A percentile compares a stretch with the other conserved stretches of the same genome.
phyloP scores from a whole-genome alignment of 2,329 filamentous ascomycete genomes.

The Penicillium sp. region DNA sequence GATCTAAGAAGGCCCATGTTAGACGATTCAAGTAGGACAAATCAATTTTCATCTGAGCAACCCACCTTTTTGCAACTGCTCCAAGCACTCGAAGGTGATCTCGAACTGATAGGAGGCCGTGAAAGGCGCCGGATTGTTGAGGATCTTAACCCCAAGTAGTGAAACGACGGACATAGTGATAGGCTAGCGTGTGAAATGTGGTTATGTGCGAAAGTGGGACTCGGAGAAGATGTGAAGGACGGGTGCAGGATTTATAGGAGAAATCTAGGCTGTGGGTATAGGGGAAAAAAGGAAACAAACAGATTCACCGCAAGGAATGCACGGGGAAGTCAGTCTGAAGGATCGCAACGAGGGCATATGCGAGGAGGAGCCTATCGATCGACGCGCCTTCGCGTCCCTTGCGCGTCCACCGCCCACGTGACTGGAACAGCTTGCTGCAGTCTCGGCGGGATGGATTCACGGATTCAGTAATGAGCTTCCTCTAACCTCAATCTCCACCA shows the following conservation, averaged over 20 bases:
- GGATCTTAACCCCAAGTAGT: conserved; percentile 89
- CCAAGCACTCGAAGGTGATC: conserved; percentile 97
- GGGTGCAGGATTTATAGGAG: conserved; percentile 22
- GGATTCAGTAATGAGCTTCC: conserved; percentile 6
- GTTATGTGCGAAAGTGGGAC: conserved; percentile 24
- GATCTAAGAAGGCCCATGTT: conserved; percentile 61
- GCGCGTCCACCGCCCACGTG: conserved; percentile 43
- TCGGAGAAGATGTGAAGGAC: conserved; percentile 2
- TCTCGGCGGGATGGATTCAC: conserved; percentile 25
- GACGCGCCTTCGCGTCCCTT: conserved; percentile 37
- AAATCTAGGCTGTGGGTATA: conserved; percentile 9
- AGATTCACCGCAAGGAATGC: conserved; percentile 32
- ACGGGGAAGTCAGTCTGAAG: conserved; percentile 10
- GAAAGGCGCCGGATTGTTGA: conserved; percentile 97
- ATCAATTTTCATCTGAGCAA: not conserved
- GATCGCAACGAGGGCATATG: conserved; percentile 16
- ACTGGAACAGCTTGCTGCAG: conserved; percentile 24
- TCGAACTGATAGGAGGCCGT: conserved; percentile 93
- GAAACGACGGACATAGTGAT: conserved; percentile 90
- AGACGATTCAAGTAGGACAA: not conserved
- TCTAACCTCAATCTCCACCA: not conserved
- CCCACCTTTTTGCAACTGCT: conserved; percentile 87
- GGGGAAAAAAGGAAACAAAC: conserved; percentile 25
- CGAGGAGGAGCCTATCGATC: conserved; percentile 26
- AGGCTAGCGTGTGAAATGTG: conserved; percentile 17